Evolutionary conservation across 2,329 filamentous ascomycete species (phyloP).

Genomic region (Colletotrichum liaoningense): DNA sequence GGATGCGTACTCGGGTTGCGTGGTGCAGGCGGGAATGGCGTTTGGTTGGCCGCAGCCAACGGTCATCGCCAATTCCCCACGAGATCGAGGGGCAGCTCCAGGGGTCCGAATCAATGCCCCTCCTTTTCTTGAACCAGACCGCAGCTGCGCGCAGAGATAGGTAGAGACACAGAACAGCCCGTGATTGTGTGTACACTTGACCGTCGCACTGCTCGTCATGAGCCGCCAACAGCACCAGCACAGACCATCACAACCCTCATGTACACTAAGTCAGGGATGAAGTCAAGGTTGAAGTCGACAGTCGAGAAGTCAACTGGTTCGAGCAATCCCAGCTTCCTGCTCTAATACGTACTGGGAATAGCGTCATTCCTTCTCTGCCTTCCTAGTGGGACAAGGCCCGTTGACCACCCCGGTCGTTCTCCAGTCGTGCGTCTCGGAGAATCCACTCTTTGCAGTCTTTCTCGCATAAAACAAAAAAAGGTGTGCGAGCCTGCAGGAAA

Average conservation of each 20-base stretch:
- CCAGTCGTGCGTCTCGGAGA: constrained; percentile 7
- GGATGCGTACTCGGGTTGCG: constrained; percentile 1
- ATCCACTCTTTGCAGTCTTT: constrained; percentile 29
- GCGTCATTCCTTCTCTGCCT: background rate
- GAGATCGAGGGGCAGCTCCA: constrained; percentile 35
- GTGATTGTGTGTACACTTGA: background rate
- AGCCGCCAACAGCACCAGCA: constrained; percentile 31
- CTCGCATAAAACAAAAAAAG: constrained; percentile 25
- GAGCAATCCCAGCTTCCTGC: background rate
- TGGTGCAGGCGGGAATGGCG: constrained; percentile 27
- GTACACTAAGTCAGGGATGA: background rate
- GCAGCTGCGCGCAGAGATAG: background rate
- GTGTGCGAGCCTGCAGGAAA: constrained; percentile 26
- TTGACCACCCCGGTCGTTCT: constrained; percentile 13
- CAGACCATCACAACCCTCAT: background rate
- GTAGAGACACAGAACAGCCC: background rate
- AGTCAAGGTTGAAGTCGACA: background rate
- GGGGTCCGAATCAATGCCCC: constrained; percentile 30
- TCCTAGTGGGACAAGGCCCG: constrained; percentile 21
- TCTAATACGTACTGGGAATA: constrained; percentile 17
- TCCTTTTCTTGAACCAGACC: constrained; percentile 9
- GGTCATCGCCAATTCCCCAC: constrained; percentile 31
- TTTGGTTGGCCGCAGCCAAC: constrained; percentile 32
- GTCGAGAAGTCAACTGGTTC: background rate
- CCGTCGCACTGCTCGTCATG: constrained; percentile 26